Evolutionary conservation across 148 eudicot genomes (phyloP), one percentile per base, ranked within the genome.

Genomic region (Nepenthes gracilis): DNA sequence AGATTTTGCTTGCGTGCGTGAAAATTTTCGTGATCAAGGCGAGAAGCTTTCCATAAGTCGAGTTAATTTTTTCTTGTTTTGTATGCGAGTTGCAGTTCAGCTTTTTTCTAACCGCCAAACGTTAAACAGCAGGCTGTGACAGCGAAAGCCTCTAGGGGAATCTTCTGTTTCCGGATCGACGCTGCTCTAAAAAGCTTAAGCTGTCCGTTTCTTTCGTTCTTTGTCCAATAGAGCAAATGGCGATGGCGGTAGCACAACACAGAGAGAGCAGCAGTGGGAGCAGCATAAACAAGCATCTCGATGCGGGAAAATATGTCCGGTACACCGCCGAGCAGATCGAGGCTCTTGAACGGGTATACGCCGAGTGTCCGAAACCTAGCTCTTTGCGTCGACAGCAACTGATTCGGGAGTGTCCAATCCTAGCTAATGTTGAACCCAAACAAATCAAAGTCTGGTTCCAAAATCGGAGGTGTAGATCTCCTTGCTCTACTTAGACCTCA

Each of bases 381-480:
- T 87, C 92, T 9, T 56, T 91, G 51, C 82, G 92, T 9, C 75
- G 97, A 1, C 97, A 91, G 55, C 97, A 91, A 66, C 63, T 91
- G 82, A 81, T 87, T 63, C 74, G 90, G 7, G 92, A 87, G 56
- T 91, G 87, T 23, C 90, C 89, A n/a, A 78, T 87, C 68, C 64
- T 91, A 12, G 75, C 92, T 12, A 87, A 83, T 43, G 85, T 91
- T 53, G 97, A 91, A 55, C 87, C 95, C 34, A 91, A 81, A 53
- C 95, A 91, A 82, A 91, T 91, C 85, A 91, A 91, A 81, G 97
- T 91, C 58, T 91, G 97, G 97, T 91, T 91, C 51, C 97, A 91
- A 55, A 91, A 91, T 54, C 76, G 97, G 33, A 83, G 97, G 97
- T 87, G 37, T 14, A 10, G 7, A 23, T 23, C 23, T 23, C 23